Evolutionary conservation across 345 rosid genomes (phyloP).

Genomic region (Ceriops decandra): DNA sequence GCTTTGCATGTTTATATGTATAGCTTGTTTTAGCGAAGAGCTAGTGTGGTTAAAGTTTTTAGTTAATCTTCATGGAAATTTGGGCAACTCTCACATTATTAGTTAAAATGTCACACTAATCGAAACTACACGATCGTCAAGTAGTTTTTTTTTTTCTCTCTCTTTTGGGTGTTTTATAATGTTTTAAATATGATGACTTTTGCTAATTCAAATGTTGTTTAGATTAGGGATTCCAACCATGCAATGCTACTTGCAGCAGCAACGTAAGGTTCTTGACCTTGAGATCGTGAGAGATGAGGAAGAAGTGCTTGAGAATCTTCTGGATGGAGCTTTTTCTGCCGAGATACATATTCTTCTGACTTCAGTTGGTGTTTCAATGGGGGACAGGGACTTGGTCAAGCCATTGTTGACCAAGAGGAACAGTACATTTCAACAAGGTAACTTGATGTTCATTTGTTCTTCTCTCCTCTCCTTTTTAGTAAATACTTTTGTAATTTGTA

Average conservation of each 20-base stretch:
- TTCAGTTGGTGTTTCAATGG: slow-evolving; percentile 99
- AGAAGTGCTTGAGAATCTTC: slow-evolving; percentile 57
- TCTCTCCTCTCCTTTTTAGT: not conserved
- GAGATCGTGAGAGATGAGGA: slow-evolving; percentile 76
- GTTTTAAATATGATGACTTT: slow-evolving; percentile 18
- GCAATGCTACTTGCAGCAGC: slow-evolving; percentile 84
- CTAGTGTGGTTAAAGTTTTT: too few species aligned
- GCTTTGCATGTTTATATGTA: too few species aligned
- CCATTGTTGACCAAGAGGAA: slow-evolving; percentile 79
- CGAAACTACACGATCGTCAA: too few species aligned
- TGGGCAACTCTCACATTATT: too few species aligned
- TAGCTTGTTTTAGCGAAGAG: too few species aligned
- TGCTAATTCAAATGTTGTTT: slow-evolving; percentile 17
- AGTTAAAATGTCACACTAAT: too few species aligned
- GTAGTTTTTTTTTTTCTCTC: too few species aligned
- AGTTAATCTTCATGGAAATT: too few species aligned
- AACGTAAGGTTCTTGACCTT: slow-evolving; percentile 76
- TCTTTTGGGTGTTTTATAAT: not conserved
- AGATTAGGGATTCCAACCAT: slow-evolving; percentile 97
- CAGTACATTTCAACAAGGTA: slow-evolving; percentile 72
- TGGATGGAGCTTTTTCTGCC: slow-evolving; percentile 57
- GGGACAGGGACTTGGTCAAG: slow-evolving; percentile 89
- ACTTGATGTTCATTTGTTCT: not conserved
- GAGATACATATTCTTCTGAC: slow-evolving; percentile 74
- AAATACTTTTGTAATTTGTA: not conserved